phyloP scores from a whole-genome alignment of 176 grass and related monocot genomes.

The Oryza nivara region DNA sequence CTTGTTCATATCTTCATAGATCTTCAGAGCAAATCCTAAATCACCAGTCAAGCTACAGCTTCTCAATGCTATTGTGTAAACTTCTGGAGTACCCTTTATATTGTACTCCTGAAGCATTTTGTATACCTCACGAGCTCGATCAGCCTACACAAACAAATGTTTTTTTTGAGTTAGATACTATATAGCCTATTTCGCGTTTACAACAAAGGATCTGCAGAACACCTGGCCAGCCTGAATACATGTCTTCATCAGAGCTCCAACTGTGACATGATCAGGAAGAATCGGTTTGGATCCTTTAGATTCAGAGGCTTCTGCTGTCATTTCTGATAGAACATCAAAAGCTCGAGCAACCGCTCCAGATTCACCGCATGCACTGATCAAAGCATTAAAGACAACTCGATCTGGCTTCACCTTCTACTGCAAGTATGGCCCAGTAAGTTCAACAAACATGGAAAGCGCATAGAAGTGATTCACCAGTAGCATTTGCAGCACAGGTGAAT shows the following conservation, averaged over 20 bases:
- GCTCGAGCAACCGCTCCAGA: slow-evolving; percentile 95
- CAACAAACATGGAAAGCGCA: slow-evolving; percentile 36
- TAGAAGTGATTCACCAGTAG: slow-evolving; percentile 6
- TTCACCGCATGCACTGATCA: slow-evolving; percentile 98
- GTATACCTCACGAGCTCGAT: slow-evolving; percentile 85
- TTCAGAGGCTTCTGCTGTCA: slow-evolving; percentile 70
- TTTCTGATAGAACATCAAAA: slow-evolving; percentile 97
- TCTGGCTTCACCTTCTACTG: slow-evolving; percentile 99
- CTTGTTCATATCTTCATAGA: slow-evolving; percentile 96
- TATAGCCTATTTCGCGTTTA: slow-evolving; percentile 35
- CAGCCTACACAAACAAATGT: slow-evolving; percentile 57
- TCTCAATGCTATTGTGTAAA: slow-evolving; percentile 94
- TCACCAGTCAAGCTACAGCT: slow-evolving; percentile 94
- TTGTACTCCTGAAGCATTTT: slow-evolving; percentile 88
- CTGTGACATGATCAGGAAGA: slow-evolving; percentile 92
- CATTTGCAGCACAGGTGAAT: slow-evolving; percentile 29
- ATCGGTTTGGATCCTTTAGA: slow-evolving; percentile 67
- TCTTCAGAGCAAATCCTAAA: slow-evolving; percentile 84
- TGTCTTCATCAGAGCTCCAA: slow-evolving; percentile 92
- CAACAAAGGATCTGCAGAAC: slow-evolving; percentile 21
- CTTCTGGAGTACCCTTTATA: slow-evolving; percentile 91
- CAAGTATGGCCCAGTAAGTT: slow-evolving; percentile 70
- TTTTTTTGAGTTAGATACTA: slow-evolving; percentile 22
- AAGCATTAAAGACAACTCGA: slow-evolving; percentile 98
- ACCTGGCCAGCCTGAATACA: slow-evolving; percentile 90